Evolutionary conservation across 345 rosid genomes (phyloP).

Genomic region (Camelina sativa): DNA sequence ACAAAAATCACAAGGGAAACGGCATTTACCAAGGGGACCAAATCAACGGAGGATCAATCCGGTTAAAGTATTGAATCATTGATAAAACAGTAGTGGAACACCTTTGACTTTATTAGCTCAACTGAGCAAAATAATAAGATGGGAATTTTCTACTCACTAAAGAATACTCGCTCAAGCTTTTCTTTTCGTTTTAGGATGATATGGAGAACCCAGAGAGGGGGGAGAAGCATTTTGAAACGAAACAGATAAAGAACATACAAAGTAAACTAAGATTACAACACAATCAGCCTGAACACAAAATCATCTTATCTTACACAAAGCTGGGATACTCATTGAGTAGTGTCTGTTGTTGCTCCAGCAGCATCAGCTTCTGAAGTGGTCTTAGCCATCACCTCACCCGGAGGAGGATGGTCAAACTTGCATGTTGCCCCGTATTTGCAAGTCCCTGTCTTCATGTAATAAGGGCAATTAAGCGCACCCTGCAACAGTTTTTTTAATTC

Average conservation of each 20-base stretch:
- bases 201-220: background rate
- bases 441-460: conserved; percentile 91
- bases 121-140: background rate
- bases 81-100: background rate
- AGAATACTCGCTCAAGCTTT: conserved; percentile 23
- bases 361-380: conserved; percentile 48
- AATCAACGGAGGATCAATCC: background rate
- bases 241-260: conserved; percentile 22
- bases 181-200: conserved; percentile 28
- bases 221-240: background rate
- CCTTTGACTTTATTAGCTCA: conserved; percentile 9
- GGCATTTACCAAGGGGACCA: background rate
- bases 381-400: conserved; percentile 79
- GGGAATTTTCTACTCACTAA: conserved; percentile 12
- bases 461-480: conserved; percentile 82
- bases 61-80: background rate
- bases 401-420: conserved; percentile 96
- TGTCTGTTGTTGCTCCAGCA: conserved; percentile 28
- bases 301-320: conserved; percentile 40
- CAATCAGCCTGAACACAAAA: conserved; percentile 25
- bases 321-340: conserved; percentile 30
- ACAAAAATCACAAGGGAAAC: background rate
- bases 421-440: conserved; percentile 87
- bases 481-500: conserved; percentile 40
- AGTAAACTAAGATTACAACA: conserved; percentile 38